Percentiles rank a stretch among this genome's conserved stretches.
Evolutionary conservation across 768 basidiomycete genomes (phyloP).

Genomic region (Tulasnella sp.): DNA sequence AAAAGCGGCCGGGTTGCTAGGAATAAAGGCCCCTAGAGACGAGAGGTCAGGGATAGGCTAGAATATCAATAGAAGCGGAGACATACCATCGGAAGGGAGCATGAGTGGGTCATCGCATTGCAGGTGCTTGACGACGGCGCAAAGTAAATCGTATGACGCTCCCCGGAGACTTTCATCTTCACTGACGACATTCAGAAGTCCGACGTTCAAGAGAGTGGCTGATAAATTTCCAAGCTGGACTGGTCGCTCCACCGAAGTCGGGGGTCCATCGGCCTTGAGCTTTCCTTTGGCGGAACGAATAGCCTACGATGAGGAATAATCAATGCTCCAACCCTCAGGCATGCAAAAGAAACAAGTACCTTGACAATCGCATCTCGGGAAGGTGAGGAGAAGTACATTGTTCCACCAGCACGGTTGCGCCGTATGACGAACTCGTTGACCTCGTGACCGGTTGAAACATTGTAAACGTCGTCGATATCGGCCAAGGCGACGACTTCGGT

Average conservation of each 20-base stretch:
- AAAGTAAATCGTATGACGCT: slow-evolving; percentile 75
- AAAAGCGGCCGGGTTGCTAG: slow-evolving; percentile 61
- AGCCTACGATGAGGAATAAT: slow-evolving; percentile 44
- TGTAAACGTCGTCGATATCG: slow-evolving; percentile 85
- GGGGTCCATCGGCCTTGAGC: slow-evolving; percentile 50
- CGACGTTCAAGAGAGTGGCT: slow-evolving; percentile 80
- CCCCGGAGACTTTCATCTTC: slow-evolving; percentile 72
- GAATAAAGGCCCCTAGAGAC: slow-evolving; percentile 60
- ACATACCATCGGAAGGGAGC: slow-evolving; percentile 63
- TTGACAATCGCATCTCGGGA: slow-evolving; percentile 70
- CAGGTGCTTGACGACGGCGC: slow-evolving; percentile 71
- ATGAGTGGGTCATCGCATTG: slow-evolving; percentile 70
- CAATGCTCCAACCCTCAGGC: neutral
- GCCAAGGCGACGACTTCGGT: slow-evolving; percentile 75
- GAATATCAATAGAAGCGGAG: neutral
- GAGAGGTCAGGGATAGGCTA: slow-evolving; percentile 4
- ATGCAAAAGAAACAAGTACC: slow-evolving; percentile 41
- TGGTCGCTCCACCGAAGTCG: slow-evolving; percentile 55
- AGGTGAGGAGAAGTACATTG: slow-evolving; percentile 71
- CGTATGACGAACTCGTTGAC: slow-evolving; percentile 74
- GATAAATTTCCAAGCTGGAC: slow-evolving; percentile 80
- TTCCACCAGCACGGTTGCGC: slow-evolving; percentile 63
- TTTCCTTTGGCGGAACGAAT: slow-evolving; percentile 73
- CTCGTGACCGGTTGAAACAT: slow-evolving; percentile 72
- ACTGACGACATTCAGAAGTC: slow-evolving; percentile 71